These are phyloP conservation scores for Pseudocercospora vitis DNA, from an alignment of 2,329 filamentous ascomycete genomes.

Conservation along the genomic window DNA sequence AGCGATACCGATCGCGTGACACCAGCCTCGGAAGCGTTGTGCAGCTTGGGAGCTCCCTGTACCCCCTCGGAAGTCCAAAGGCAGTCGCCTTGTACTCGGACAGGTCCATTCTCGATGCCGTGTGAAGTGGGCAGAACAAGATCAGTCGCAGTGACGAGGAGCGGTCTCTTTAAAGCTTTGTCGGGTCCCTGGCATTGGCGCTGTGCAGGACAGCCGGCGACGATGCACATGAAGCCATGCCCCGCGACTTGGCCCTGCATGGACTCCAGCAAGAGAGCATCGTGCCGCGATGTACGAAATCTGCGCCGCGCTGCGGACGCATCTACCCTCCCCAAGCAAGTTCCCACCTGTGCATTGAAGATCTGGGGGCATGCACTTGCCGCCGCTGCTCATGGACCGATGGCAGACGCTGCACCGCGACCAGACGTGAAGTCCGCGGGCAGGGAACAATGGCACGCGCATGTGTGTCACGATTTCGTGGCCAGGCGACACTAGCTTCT, in stretches of 20 bases:
- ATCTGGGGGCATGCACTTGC: too few relatives aligned
- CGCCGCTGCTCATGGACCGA: too few relatives aligned
- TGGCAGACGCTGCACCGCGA: not conserved
- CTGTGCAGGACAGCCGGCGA: constrained; percentile 17
- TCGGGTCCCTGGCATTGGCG: constrained; percentile 24
- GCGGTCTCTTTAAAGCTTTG: constrained; percentile 7
- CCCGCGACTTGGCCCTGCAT: constrained; percentile 17
- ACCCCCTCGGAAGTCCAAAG: constrained; percentile 13
- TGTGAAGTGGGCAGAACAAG: not conserved
- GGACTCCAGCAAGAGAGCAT: constrained; percentile 24
- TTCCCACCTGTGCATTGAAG: constrained; percentile 23
- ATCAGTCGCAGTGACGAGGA: constrained; percentile 5
- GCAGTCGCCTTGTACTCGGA: constrained; percentile 6
- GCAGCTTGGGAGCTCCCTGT: constrained; percentile 19
- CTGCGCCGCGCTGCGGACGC: constrained; percentile 25
- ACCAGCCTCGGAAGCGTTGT: constrained; percentile 14
- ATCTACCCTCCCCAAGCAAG: constrained; percentile 23
- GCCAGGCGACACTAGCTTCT: constrained; percentile 19
- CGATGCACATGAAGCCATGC: constrained; percentile 21
- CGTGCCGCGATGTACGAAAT: constrained; percentile 27
- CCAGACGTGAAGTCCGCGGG: constrained; percentile 17
- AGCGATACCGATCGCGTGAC: constrained; percentile 19
- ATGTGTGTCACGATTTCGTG: constrained; percentile 22
- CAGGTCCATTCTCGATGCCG: not conserved
- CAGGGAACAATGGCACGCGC: constrained; percentile 26